phyloP scores from a whole-genome alignment of 805 yeast genomes.

The Candida berthetii region DNA sequence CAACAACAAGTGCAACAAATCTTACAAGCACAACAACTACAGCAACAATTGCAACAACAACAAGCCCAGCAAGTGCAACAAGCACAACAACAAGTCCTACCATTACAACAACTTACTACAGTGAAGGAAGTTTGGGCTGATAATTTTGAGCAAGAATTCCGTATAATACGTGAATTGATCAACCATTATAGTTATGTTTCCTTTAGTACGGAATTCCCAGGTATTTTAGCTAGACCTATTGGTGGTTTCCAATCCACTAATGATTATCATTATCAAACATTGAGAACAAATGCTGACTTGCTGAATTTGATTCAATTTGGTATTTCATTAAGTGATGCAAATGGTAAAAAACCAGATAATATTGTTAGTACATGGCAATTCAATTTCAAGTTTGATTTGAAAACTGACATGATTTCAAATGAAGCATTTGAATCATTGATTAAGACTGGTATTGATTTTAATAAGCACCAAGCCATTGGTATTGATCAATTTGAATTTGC shows the following conservation, averaged over 20 bases:
- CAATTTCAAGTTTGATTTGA: conserved; percentile 77
- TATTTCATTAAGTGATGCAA: conserved; percentile 61
- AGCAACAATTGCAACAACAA: conserved; percentile 12
- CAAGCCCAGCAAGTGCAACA: conserved; percentile 2
- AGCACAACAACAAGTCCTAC: conserved; percentile 18
- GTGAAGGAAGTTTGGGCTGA: conserved; percentile 71
- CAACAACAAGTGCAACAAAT: conserved; percentile 5
- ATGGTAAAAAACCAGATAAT: conserved; percentile 63
- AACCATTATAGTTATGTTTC: conserved; percentile 54
- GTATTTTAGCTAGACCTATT: conserved; percentile 92
- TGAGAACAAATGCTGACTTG: conserved; percentile 86
- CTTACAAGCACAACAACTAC: conserved; percentile 3
- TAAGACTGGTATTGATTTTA: conserved; percentile 80
- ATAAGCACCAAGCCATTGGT: conserved; percentile 67
- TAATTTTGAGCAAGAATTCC: conserved; percentile 64
- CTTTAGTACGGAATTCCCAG: conserved; percentile 91
- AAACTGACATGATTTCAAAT: conserved; percentile 76
- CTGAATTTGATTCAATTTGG: conserved; percentile 84
- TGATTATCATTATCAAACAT: conserved; percentile 94
- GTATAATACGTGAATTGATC: conserved; percentile 50
- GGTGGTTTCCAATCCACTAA: conserved; percentile 85
- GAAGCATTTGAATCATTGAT: conserved; percentile 77
- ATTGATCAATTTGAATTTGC: conserved; percentile 78
- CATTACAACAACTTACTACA: conserved; percentile 37
- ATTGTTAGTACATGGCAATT: conserved; percentile 91